Evolutionary conservation across 352 stramenopile species (phyloP).

Genomic region (Phytophthora uliginosa): DNA sequence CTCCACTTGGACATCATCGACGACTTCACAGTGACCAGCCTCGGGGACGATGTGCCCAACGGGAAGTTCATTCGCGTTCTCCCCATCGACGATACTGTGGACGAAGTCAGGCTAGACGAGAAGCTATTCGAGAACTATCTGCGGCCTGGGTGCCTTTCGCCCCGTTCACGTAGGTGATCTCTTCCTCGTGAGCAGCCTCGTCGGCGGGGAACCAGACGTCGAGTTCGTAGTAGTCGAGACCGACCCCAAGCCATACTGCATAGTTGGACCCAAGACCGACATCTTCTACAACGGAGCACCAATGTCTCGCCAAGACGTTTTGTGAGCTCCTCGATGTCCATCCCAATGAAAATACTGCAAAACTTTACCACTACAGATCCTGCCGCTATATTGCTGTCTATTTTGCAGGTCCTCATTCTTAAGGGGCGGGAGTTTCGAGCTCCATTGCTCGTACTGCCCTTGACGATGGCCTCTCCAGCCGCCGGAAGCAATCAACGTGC

Average conservation of each 20-base stretch:
- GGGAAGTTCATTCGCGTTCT: conserved; percentile 27
- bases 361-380: no score
- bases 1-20: conserved; percentile 25
- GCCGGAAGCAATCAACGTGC: conserved; percentile 50
- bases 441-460: conserved; percentile 40
- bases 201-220: conserved; percentile 10
- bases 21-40: conserved; percentile 17
- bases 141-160: conserved; percentile 20
- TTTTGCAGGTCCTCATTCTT: no score
- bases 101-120: conserved; percentile 19
- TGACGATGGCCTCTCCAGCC: conserved; percentile 43
- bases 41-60: conserved; percentile 25
- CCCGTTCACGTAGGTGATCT: conserved; percentile 29
- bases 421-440: conserved; percentile 8
- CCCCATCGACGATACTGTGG: conserved; percentile 32
- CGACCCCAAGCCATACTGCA: conserved; percentile 27
- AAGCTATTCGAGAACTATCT: conserved; percentile 35
- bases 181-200: conserved; percentile 11
- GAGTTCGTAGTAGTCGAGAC: conserved; percentile 34
- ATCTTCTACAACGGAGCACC: conserved; percentile 34
- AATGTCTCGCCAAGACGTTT: conserved; percentile 17
- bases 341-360: not conserved
- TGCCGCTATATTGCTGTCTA: no score
- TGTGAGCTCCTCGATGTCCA: conserved; percentile 3
- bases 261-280: conserved; percentile 26